These are phyloP conservation scores for Geotrichum klebahnii DNA, from an alignment of 1,139 yeast genomes.

Conservation along the genomic window DNA sequence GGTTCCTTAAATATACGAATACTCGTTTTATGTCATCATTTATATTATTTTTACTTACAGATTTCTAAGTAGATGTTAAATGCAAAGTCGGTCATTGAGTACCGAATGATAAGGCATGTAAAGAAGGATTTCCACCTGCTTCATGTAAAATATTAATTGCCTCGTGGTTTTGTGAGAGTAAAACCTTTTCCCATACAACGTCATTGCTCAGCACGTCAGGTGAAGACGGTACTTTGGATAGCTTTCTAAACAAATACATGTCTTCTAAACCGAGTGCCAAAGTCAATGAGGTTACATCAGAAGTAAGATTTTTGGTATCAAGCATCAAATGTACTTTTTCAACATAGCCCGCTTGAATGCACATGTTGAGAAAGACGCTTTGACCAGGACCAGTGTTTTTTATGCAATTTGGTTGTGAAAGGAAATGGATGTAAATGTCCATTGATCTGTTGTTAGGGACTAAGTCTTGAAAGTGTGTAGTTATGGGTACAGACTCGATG, in stretches of 20 bases:
- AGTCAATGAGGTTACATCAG: conserved; percentile 8
- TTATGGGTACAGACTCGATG: conserved; percentile 16
- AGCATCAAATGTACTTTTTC: conserved; percentile 5
- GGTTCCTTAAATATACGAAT: not conserved
- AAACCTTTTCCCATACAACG: conserved; percentile 12
- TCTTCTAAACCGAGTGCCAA: conserved; percentile 1
- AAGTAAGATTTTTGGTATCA: conserved; percentile 2
- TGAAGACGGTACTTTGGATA: not conserved
- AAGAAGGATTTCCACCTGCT: conserved; percentile 22
- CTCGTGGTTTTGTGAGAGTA: not conserved
- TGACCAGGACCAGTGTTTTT: conserved; percentile 2
- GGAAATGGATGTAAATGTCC: conserved; percentile 8
- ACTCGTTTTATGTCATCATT: not conserved
- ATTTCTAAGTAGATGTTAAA: not conserved
- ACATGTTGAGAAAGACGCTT: conserved; percentile 14
- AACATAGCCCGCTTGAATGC: conserved; percentile 7
- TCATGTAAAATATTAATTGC: conserved; percentile 6
- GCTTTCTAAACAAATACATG: conserved; percentile 5
- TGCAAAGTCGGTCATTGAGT: conserved; percentile 1
- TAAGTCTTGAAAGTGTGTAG: conserved; percentile 8
- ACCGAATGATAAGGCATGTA: conserved; percentile 15
- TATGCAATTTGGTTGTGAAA: conserved; percentile 11
- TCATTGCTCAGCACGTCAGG: conserved; percentile 8
- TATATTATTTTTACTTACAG: not conserved
- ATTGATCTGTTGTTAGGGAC: conserved; percentile 1